Evolutionary conservation across 192 early-diverging fungal species (phyloP).

Genomic region (Backusella circina): DNA sequence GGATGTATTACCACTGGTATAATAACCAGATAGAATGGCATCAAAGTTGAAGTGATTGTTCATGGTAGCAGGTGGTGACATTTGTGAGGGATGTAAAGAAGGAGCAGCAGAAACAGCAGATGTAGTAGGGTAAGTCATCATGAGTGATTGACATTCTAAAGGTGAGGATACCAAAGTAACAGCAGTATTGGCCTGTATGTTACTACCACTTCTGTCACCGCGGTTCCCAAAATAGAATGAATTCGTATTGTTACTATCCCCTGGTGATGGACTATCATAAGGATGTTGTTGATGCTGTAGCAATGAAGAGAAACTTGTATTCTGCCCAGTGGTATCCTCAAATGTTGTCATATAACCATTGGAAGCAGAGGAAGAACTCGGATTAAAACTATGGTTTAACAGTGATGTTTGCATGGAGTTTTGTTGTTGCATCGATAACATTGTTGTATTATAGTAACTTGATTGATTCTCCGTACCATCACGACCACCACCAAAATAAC

Average conservation of each 20-base stretch:
- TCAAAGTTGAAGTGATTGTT: background rate
- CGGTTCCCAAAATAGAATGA: constrained; percentile 2
- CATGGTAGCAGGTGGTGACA: background rate
- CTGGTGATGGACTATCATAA: background rate
- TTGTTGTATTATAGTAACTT: background rate
- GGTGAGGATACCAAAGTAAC: background rate
- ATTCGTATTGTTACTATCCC: background rate
- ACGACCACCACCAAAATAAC: background rate
- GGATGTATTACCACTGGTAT: background rate
- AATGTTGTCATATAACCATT: background rate
- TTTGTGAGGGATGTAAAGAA: background rate
- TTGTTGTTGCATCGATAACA: background rate
- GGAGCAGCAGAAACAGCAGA: background rate
- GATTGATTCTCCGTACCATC: background rate
- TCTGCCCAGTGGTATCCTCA: background rate
- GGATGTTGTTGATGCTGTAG: background rate
- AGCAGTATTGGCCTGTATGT: background rate
- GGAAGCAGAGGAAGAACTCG: background rate
- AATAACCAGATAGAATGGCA: background rate
- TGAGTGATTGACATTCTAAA: background rate
- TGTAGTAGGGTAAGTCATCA: background rate
- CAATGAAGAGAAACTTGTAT: background rate
- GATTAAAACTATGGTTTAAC: background rate
- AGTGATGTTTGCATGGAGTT: background rate
- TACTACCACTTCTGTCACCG: background rate